These are phyloP conservation scores for Suillus alpinus DNA, from an alignment of 768 basidiomycete species.

Conservation along the genomic window DNA sequence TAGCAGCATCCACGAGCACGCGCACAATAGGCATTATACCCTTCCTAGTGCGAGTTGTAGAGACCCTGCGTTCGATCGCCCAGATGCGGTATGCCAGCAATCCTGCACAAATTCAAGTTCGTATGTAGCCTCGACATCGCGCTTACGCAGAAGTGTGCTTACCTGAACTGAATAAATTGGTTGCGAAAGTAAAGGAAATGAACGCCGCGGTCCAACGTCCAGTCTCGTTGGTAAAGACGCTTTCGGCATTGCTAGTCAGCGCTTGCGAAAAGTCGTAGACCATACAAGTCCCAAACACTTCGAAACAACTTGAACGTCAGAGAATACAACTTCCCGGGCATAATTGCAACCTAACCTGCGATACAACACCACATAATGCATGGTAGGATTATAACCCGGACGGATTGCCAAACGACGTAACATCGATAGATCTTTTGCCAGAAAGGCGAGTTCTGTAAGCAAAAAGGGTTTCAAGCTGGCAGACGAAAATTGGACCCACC, in stretches of 20 bases:
- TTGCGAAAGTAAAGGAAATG: neutral
- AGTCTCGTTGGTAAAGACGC: neutral
- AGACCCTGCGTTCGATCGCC: neutral
- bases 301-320: neutral
- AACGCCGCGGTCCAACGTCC: neutral
- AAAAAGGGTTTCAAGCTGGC: neutral
- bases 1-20: neutral
- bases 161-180: neutral
- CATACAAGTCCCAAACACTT: neutral
- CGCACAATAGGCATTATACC: neutral
- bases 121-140: neutral
- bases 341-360: neutral
- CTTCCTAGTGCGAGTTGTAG: neutral
- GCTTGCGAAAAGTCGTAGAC: neutral
- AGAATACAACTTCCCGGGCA: neutral
- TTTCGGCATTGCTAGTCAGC: neutral
- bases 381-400: neutral
- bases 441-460: neutral
- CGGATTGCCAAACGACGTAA: neutral
- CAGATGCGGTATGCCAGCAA: neutral
- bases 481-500: neutral
- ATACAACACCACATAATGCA: neutral
- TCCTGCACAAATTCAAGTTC: neutral
- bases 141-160: neutral
- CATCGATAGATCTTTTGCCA: neutral